Base-by-base conservation (phyloP, 2,329 filamentous ascomycete species). In the Xylariaceae sp. region DNA sequence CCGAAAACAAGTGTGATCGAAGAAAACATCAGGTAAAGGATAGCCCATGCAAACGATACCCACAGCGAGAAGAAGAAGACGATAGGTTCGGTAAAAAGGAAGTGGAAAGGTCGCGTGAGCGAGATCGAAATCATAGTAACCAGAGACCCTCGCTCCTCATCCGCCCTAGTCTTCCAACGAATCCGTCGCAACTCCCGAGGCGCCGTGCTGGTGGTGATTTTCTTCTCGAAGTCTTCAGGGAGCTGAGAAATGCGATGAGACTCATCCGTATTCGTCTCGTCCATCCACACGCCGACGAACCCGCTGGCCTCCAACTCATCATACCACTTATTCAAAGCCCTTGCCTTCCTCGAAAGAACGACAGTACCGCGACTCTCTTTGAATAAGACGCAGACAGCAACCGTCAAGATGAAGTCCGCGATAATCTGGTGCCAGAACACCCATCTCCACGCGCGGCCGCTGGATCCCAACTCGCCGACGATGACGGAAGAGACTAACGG, bases 11-110 rank as follows among this genome's bases (percentile, higher is more conserved):
- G 80, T 0, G 92, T 90, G 4, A 96, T 84, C 1, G 90, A 88
- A 11, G 85, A 84, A 66, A 96, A 93, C 10, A 88, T 90, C 15
- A 96, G 78, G 72, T 96, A 97, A 0, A 97, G 82, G 0, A 96
- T 83, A 0, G 88, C 91, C 92, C 92, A 97, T 17, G 87, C 87
- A 72, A 97, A 97, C 0, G 90, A 82, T 0, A 92, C 88, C 92
- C 92, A 97, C 0, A 96, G 78, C 0, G 88, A 91, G 76, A 97
- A 97, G 77, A 84, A 91, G 74, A 92, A 91, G 11, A 92, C 88
- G 8, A 91, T 86, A 0, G 88, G 87, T 65, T 92, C 89, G 0
- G 88, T 92, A 64, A 87, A 76, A 13, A 92, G 82, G 1, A 92
- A 80, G 67, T 87, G 84, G 72, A 96, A 95, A 0, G 92, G 92